phyloP scores from a whole-genome alignment of 805 yeast species.

The Lipomyces lipofer region DNA sequence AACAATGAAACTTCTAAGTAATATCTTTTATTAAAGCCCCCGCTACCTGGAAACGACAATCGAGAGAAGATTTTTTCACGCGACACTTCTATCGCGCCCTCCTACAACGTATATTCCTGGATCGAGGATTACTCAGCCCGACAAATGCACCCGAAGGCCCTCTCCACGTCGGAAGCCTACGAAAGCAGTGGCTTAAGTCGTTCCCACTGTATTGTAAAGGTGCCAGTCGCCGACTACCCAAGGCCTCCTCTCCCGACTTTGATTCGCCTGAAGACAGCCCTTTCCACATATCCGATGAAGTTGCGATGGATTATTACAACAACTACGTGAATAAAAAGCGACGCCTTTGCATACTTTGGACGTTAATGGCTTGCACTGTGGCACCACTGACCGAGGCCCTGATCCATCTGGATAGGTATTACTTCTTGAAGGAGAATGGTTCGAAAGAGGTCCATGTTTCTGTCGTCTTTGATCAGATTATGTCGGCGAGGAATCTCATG shows the following conservation, averaged over 20 bases:
- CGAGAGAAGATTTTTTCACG: conserved; percentile 28
- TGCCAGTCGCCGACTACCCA: conserved; percentile 26
- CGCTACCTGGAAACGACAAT: conserved; percentile 31
- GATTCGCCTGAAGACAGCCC: conserved; percentile 2
- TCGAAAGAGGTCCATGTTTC: conserved; percentile 23
- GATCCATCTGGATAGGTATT: conserved; percentile 30
- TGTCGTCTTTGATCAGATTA: conserved; percentile 29
- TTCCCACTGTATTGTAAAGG: conserved; percentile 30
- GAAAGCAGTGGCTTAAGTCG: conserved; percentile 27
- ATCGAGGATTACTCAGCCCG: conserved; percentile 16
- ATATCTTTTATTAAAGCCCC: conserved; percentile 29
- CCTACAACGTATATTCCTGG: conserved; percentile 29
- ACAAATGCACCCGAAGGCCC: background rate
- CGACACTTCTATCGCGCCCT: conserved; percentile 34
- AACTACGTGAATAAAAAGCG: conserved; percentile 11
- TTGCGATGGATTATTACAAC: conserved; percentile 11
- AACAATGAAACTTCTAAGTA: no score
- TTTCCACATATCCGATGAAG: conserved; percentile 17
- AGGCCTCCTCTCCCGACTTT: background rate
- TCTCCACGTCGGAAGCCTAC: conserved; percentile 27
- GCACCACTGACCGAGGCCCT: conserved; percentile 32
- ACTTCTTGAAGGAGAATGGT: conserved; percentile 24
- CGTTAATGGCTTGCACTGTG: conserved; percentile 30
- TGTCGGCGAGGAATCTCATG: conserved; percentile 31
- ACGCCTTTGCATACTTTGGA: conserved; percentile 32